Evolutionary conservation across 2,329 filamentous ascomycete genomes (phyloP), one percentile per base, ranked within the genome.

Genomic region (Neofusicoccum laricinum): DNA sequence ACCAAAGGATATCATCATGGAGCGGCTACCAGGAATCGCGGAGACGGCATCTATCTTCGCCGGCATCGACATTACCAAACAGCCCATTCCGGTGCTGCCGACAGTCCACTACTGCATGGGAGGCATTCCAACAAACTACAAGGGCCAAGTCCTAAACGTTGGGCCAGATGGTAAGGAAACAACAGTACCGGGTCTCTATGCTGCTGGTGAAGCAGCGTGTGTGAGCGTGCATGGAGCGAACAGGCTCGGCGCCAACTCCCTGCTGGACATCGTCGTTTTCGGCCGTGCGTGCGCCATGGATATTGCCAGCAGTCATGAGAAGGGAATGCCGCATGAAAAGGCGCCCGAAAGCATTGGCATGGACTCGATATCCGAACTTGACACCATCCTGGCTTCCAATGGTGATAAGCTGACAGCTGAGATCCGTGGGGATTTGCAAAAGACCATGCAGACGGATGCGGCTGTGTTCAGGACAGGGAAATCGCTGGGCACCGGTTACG

Each of bases 61-160:
- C 1, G 81, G 81, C 4, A 79, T 83, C 15, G 80, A 83, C 66
- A 79, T 83, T 21, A 82, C 79, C 14, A 77, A 75, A 67, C 73
- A 83, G 65, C 79, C 81, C 0, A 83, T 84, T 65, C 81, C 81
- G 1, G 81, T 84, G 2, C 65, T 82, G 4, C 82, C 81, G 0
- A 84, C 81, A 1, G 82, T 84, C 2, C 81, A 83, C 67, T 83
- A 83, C 67, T 81, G 79, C 66, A 83, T 83, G 81, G 81, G 81
- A 19, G 81, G 81, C 25, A 80, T 82, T 12, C 80, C 81, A 7
- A 83, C 81, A 2, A 82, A 83, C 57, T 82, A 77, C 66, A 79
- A 79, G 46, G 81, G 81, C 17, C 77, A 83, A 65, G 80, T 82
- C 10, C 68, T 83, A 3, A 74, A 78, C 53, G 72, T 82, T 57